Base-by-base conservation (phyloP, 2,329 filamentous ascomycete species). In the Helicocarpus griseus region DNA sequence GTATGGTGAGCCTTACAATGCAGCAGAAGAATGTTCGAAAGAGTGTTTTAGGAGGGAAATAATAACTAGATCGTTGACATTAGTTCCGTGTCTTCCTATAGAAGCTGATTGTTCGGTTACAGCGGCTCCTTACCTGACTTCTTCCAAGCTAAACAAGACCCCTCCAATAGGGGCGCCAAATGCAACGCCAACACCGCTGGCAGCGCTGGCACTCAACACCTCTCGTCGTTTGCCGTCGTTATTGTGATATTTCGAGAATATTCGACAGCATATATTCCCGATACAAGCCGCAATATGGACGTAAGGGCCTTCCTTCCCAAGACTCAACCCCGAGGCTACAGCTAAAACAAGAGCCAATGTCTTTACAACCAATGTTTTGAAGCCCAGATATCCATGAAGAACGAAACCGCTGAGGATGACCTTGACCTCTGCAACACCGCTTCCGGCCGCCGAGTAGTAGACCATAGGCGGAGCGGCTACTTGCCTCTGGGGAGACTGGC, bases 1-100 rank as follows among this genome's bases (percentile, higher is more conserved):
- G 28, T 7, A 24, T 2, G 24, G 46, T 39, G 35, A 35, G 3
- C 49, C 72, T 65, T 66, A 86, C 85, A 60, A 97, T 97, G 69
- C 91, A 97, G 73, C 91, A 97, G 70, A 97, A 97, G 69, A 98
- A 98, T 0, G 93, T 97, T 49, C 93, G 78, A 73, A 98, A 98
- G 7, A 98, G 78, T 0, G 91, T 97, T 72, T 98, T 97, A 5
- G 91, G 89, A 0, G 93, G 91, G 66, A 97, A 97, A 69, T 97
- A 97, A 69, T 97, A 97, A 59, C 87, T 82, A 47, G 22, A 54
- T 40, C 17, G 54, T 35, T 26, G 4, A n/a, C 6, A 29, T 46
- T 17, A 46, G 44, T 5, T 24, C 1, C 9, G 17, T 22, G 17
- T 13, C 44, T 35, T 56, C 50, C 55, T 47, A 53, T 43, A 6